Evolutionary conservation across 495 filamentous ascomycete species (phyloP), one percentile per base, ranked within the genome.

Genomic region (Neurospora sp.): DNA sequence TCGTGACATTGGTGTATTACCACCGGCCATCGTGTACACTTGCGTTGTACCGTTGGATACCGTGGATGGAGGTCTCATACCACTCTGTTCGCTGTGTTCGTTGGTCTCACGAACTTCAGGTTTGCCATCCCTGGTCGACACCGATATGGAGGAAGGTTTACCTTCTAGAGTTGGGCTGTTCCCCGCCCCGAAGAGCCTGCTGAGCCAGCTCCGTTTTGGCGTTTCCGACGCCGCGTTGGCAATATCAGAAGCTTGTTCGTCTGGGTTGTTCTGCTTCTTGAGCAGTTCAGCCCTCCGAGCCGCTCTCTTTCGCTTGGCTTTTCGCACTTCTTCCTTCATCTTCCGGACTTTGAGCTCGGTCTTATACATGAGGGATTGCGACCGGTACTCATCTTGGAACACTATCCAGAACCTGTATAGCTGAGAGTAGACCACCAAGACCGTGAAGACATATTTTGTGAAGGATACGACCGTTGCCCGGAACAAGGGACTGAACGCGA

Each of bases 391-490:
- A 0, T 74, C 70, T 35, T 70, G 61, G 38, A 71, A 38, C 6
- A 27, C 37, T 9, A 76, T 46, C 74, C 74, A 76, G 27, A 72
- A 7, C 20, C 46, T 42, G 61, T 82, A 81, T 0, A 81, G 9
- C 14, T 77, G 76, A 0, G 73, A 70, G 0, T 71, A 4, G 27
- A 80, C 73, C 1, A 73, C 5, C 2, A 80, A 0, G 11, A 16
- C 40, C 4, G 72, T 75, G 14, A 39, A 59, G 1, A 69, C 2
- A 12, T 42, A 61, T 8, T 75, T 78, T 38, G 69, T 78, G 0
- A 72, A 0, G 14, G 73, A 78, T 27, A 73, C 77, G 5, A 77
- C 11, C 2, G 38, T 18, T 12, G 75, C 74, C 0, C 77, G 76
- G 5, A 77, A 22, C 5, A 70, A 39, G 27, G 18, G 59, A 37